Percentiles rank a stretch among this genome's conserved stretches.
Conservation (phyloP, 2,329 filamentous ascomycete species). For the Xylogone sp. region DNA sequence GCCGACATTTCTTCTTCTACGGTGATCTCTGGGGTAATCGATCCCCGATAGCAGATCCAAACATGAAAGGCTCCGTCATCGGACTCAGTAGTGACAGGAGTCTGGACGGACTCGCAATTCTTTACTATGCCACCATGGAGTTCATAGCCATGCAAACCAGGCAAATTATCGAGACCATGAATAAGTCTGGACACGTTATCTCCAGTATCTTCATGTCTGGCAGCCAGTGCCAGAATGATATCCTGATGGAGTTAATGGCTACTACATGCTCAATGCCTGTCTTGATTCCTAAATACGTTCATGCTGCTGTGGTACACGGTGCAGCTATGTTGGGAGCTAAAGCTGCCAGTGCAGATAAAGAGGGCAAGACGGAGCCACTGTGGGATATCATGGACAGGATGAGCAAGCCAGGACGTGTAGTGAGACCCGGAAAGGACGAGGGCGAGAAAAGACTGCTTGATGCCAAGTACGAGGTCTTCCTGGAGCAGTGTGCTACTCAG, state of each 20-base stretch:
- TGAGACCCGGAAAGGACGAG: slow-evolving; percentile 68
- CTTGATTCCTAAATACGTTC: slow-evolving; percentile 87
- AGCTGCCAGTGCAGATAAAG: slow-evolving; percentile 77
- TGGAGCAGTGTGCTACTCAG: slow-evolving; percentile 87
- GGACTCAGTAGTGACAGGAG: slow-evolving; percentile 84
- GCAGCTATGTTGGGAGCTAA: slow-evolving; percentile 98
- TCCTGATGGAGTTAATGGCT: slow-evolving; percentile 88
- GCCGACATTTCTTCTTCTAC: slow-evolving; percentile 96
- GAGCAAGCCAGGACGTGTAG: slow-evolving; percentile 86
- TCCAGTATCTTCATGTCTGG: slow-evolving; percentile 98
- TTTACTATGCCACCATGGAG: slow-evolving; percentile 96
- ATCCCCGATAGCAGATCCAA: slow-evolving; percentile 85
- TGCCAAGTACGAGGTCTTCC: slow-evolving; percentile 92
- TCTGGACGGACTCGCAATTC: slow-evolving; percentile 79
- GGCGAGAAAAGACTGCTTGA: slow-evolving; percentile 76
- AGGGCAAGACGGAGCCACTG: slow-evolving; percentile 77
- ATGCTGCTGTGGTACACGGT: slow-evolving; percentile 95
- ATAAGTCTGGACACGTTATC: slow-evolving; percentile 81
- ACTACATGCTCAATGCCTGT: slow-evolving; percentile 91
- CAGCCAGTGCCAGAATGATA: slow-evolving; percentile 91
- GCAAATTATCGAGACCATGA: slow-evolving; percentile 95
- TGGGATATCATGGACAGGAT: slow-evolving; percentile 98
- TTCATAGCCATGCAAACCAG: slow-evolving; percentile 97
- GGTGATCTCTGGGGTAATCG: slow-evolving; percentile 97
- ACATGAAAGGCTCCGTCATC: slow-evolving; percentile 87